These are phyloP conservation scores for Fusarium anthophilum DNA, from an alignment of 2,329 filamentous ascomycete genomes.

Conservation along the genomic window DNA sequence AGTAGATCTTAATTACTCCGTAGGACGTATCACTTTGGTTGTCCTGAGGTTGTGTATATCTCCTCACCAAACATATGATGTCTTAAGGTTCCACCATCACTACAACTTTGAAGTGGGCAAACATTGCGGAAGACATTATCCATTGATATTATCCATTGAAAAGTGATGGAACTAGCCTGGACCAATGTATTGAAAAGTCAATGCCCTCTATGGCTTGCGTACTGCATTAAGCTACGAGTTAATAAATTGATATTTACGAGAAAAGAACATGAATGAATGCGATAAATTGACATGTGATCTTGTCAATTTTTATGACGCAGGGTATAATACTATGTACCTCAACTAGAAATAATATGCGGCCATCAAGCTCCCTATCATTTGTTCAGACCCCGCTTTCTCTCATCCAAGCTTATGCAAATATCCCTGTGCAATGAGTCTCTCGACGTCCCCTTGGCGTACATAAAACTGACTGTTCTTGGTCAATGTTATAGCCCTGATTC, in stretches of 20 bases:
- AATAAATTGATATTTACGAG: neutral
- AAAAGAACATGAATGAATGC: neutral
- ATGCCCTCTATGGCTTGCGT: constrained; percentile 8
- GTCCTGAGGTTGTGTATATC: neutral
- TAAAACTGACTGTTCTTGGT: constrained; percentile 99
- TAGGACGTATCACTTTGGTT: neutral
- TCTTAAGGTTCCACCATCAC: constrained; percentile 6
- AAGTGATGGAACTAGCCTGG: neutral
- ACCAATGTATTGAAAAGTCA: neutral
- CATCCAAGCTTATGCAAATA: constrained; percentile 91
- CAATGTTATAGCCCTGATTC: constrained; percentile 83
- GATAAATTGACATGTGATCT: constrained; percentile 4
- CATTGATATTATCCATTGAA: neutral
- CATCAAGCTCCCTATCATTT: neutral
- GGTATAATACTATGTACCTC: constrained; percentile 23
- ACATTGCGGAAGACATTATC: neutral
- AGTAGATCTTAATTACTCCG: neutral
- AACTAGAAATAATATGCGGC: neutral
- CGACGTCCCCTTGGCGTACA: constrained; percentile 94
- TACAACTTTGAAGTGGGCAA: constrained; percentile 4
- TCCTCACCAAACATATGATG: neutral
- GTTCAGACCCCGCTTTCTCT: constrained; percentile 44
- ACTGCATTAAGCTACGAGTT: neutral
- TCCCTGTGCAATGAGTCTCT: constrained; percentile 91
- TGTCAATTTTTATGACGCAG: constrained; percentile 6